phyloP scores from a whole-genome alignment of 495 filamentous ascomycete genomes.

The Daldinia bambusicola region DNA sequence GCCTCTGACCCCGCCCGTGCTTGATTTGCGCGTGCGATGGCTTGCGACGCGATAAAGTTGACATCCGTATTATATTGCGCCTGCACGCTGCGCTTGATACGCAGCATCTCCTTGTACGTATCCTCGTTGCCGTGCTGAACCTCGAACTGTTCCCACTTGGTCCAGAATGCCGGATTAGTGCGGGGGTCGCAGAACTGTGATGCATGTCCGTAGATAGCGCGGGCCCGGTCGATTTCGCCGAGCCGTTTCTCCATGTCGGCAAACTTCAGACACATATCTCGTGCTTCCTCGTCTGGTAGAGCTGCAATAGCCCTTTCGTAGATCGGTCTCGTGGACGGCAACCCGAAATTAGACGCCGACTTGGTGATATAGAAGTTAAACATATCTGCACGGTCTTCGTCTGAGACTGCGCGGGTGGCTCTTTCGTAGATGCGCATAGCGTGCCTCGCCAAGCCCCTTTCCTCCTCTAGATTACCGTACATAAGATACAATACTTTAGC shows the following conservation, averaged over 20 bases:
- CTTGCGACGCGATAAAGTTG: constrained; percentile 97
- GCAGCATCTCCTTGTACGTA: constrained; percentile 99
- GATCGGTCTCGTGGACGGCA: constrained; percentile 94
- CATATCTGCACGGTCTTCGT: constrained; percentile 96
- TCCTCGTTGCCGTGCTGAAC: constrained; percentile 98
- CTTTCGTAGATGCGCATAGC: constrained; percentile 99
- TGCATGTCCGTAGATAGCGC: constrained; percentile 95
- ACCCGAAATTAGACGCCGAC: constrained; percentile 95
- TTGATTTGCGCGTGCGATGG: constrained; percentile 81
- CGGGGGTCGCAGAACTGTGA: constrained; percentile 97
- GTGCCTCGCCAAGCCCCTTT: constrained; percentile 92
- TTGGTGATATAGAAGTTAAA: constrained; percentile 99
- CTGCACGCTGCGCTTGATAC: constrained; percentile 96
- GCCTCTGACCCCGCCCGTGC: constrained; percentile 58
- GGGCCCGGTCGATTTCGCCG: constrained; percentile 94
- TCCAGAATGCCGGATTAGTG: constrained; percentile 89
- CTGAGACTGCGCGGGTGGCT: constrained; percentile 92
- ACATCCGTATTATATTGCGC: constrained; percentile 99
- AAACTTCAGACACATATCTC: constrained; percentile 98
- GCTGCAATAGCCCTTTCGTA: constrained; percentile 95
- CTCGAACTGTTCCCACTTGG: constrained; percentile 97
- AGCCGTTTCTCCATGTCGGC: constrained; percentile 98
- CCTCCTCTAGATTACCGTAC: constrained; percentile 98
- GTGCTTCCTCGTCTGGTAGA: constrained; percentile 91
- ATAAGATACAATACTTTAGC: constrained; percentile 96